Percentiles rank a stretch among this genome's conserved stretches.
Conservation (phyloP, 306 rosid genomes). For the Quercus glauca region DNA sequence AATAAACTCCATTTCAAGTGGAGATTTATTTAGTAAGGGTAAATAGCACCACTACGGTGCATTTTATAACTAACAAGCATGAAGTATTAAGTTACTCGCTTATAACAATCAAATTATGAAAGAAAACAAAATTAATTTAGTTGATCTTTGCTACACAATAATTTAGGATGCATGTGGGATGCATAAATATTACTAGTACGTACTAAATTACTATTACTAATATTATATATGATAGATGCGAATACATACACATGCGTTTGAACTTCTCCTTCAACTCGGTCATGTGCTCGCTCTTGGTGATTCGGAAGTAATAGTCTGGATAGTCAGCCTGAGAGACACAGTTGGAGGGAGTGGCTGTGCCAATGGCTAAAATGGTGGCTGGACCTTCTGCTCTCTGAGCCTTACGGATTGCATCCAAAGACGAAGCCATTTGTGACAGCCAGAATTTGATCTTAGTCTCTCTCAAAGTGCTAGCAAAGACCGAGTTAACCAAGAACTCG, state of each 20-base stretch:
- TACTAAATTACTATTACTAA: too few relatives aligned
- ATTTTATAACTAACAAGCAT: too few relatives aligned
- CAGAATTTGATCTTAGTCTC: neutral
- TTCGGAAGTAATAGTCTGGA: constrained; percentile 63
- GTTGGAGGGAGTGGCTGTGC: constrained; percentile 56
- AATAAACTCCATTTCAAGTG: too few relatives aligned
- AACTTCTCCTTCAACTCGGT: constrained; percentile 55
- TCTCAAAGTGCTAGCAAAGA: neutral
- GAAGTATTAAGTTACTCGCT: too few relatives aligned
- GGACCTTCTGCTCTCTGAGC: constrained; percentile 53
- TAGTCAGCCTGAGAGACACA: constrained; percentile 40
- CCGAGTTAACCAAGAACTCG: neutral
- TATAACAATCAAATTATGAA: too few relatives aligned
- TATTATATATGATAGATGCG: too few relatives aligned
- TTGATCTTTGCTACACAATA: too few relatives aligned
- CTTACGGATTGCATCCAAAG: constrained; percentile 46
- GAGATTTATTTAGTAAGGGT: too few relatives aligned
- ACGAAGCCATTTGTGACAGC: constrained; percentile 26
- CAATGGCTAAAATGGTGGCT: constrained; percentile 50
- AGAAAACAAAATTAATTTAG: too few relatives aligned
- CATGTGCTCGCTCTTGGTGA: constrained; percentile 61
- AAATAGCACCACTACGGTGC: too few relatives aligned
- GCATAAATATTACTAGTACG: too few relatives aligned
- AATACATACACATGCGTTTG: constrained; percentile 55
- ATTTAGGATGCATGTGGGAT: too few relatives aligned